Base-by-base conservation (phyloP, 164 flowering plant genomes). In the Magnolia kwangsiensis region DNA sequence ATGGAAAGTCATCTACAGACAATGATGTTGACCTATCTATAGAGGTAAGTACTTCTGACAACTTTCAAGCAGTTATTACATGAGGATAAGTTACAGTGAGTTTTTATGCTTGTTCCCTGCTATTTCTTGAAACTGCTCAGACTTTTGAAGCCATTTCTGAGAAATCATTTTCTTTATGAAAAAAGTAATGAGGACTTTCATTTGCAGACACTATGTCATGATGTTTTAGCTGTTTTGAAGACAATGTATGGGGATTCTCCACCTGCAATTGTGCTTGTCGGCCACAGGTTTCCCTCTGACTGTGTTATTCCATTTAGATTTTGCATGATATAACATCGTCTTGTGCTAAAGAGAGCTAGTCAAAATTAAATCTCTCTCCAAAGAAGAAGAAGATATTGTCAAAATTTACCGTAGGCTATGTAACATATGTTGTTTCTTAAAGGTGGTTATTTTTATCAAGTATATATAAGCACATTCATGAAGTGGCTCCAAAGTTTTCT, bases 241-340 rank as follows among this genome's bases (percentile, higher is more conserved):
- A 83, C 87, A 72, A 78, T 92, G 88, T 96, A 92, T 87, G 98
- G 97, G 76, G 95, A 94, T 82, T 85, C 94, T 58, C 90, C 93
- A 69, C 97, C 98, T 72, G 97, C 99, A 76, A 88, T 94, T 86
- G 90, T 94, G 80, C 95, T 96, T 71, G 92, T 92, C 79, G 99
- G 99, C 75, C 99, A 96, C 95, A 96, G 99, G 99, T 96, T 80
- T 75, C 21, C 51, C 61, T n/a, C 72, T 27, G 27, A 8, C 51
- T 49, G 55, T 16, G 16, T 19, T 75, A 75, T 16, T 75, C 18
- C 51, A 8, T 8, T 7, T 67, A 66, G 19, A 37, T 51, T 21
- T 51, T 19, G 11, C 10, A 16, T 55, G 58, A 29, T 67, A 27
- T 45, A 21, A 63, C 24, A 20, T 45, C 55, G 65, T 49, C 21